Percentiles rank a stretch among this genome's conserved stretches.
phyloP scores from a whole-genome alignment of 352 stramenopile genomes.

The Globisporangium rhizosaccharum region DNA sequence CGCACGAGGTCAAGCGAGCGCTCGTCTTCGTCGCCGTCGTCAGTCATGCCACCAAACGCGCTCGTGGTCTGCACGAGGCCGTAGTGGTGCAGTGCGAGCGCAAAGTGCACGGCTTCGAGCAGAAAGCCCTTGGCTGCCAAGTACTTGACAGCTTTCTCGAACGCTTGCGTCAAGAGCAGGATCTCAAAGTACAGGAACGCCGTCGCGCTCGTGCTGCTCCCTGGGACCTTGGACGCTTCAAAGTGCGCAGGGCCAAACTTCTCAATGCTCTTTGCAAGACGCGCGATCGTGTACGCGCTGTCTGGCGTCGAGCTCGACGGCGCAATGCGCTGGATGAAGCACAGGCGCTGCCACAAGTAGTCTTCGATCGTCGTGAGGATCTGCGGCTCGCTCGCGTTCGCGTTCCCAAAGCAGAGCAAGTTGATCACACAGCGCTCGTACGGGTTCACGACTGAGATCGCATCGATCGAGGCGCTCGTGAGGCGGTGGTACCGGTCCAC shows the following conservation, averaged over 20 bases:
- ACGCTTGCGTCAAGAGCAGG: conserved; percentile 72
- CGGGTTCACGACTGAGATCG: conserved; percentile 60
- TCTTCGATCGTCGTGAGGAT: conserved; percentile 82
- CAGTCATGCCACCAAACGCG: conserved; percentile 30
- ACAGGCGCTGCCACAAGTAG: conserved; percentile 82
- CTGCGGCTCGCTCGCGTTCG: conserved; percentile 66
- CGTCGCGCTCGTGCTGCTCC: conserved; percentile 31
- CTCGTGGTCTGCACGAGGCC: conserved; percentile 60
- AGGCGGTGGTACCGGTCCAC: conserved; percentile 66
- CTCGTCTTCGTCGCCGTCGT: conserved; percentile 63
- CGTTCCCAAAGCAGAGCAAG: conserved; percentile 68
- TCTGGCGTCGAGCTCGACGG: conserved; percentile 31
- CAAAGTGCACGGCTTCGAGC: conserved; percentile 77
- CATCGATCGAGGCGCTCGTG: conserved; percentile 65
- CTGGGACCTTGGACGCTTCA: conserved; percentile 34
- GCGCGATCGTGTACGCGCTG: conserved; percentile 56
- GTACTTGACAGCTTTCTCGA: conserved; percentile 79
- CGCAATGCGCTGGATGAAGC: conserved; percentile 61
- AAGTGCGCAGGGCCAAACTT: conserved; percentile 74
- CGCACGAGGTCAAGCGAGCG: conserved; percentile 57
- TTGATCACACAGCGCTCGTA: conserved; percentile 83
- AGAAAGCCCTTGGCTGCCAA: conserved; percentile 71
- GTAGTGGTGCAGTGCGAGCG: conserved; percentile 76
- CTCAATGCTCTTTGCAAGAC: conserved; percentile 66
- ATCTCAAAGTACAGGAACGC: conserved; percentile 82